phyloP scores from a whole-genome alignment of 805 yeast genomes.

The Starmerella kuoi region DNA sequence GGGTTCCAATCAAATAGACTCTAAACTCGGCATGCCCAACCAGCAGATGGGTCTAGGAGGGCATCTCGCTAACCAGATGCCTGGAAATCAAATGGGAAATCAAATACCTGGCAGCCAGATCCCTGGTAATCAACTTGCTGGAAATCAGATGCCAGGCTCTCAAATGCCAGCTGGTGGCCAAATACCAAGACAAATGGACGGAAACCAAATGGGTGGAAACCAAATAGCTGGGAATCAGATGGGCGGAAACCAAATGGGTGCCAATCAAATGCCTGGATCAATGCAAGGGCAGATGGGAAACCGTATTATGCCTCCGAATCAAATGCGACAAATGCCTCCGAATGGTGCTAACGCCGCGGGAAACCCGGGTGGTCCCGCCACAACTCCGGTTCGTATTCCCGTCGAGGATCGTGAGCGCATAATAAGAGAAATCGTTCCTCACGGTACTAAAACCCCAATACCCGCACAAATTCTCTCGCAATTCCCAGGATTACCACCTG shows the following conservation, averaged over 20 bases:
- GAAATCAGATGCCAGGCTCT: background rate
- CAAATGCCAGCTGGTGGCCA: background rate
- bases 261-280: background rate
- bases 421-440: conserved; percentile 18
- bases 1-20: too few relatives aligned
- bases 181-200: too few relatives aligned
- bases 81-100: too few relatives aligned
- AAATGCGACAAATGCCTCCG: background rate
- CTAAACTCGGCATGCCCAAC: too few relatives aligned
- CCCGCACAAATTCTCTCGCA: conserved; percentile 54
- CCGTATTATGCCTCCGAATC: background rate
- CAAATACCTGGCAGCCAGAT: too few relatives aligned
- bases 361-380: background rate
- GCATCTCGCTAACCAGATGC: too few relatives aligned
- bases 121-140: background rate
- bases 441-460: conserved; percentile 43
- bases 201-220: background rate
- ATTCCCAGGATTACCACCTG: conserved; percentile 67
- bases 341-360: background rate
- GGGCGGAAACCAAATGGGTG: conserved; percentile 2
- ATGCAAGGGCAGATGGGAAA: background rate
- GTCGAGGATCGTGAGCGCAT: conserved; percentile 12
- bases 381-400: conserved; percentile 1
- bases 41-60: too few relatives aligned
- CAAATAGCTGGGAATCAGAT: background rate